Base-by-base conservation (phyloP, 2,329 filamentous ascomycete species). In the Chaetomiaceae sp. region DNA sequence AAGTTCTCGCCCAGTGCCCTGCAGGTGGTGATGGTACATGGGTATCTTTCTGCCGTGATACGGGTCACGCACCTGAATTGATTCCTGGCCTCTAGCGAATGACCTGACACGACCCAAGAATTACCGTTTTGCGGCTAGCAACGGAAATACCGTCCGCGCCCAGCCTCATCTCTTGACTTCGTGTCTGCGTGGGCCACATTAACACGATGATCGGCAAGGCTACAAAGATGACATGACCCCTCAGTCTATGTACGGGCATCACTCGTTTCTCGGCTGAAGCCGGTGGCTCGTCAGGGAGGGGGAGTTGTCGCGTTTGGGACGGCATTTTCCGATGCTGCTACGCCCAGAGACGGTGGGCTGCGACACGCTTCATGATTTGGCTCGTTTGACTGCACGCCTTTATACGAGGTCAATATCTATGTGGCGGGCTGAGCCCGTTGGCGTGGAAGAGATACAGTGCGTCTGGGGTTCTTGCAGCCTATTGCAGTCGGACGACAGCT, bases 371-470 rank as follows among this genome's bases (percentile, higher is more conserved):
- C 34, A 21, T 27, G 13, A 9, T 27, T 20, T 13, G 20, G 8
- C 32, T 25, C 27, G 27, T 36, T 40, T 40, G 16, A 18, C n/a
- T 27, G 18, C 30, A 5, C 47, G 18, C 16, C 7, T 48, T 40
- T 33, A 42, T 50, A 50, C 50, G 37, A 42, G 42, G 8, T 29
- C 20, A 38, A 36, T 42, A 44, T 29, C 13, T 18, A 32, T 30
- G 37, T 38, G 41, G 54, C 46, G 32, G 36, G 45, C 50, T 48
- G 54, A 43, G 33, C 21, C 33, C 14, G 33, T 32, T n/a, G n/a
- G 44, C 2, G 5, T 40, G 7, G 41, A 30, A 3, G 9, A 18
- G 16, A n/a, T 16, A 5, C 16, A 18, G 21, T 20, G 36, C 11
- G n/a, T n/a, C n/a, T n/a, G n/a, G n/a, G n/a, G n/a, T n/a, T 11